Evolutionary conservation across 1,284 basidiomycete genomes (phyloP).

Genomic region (Cronartium ribicola): DNA sequence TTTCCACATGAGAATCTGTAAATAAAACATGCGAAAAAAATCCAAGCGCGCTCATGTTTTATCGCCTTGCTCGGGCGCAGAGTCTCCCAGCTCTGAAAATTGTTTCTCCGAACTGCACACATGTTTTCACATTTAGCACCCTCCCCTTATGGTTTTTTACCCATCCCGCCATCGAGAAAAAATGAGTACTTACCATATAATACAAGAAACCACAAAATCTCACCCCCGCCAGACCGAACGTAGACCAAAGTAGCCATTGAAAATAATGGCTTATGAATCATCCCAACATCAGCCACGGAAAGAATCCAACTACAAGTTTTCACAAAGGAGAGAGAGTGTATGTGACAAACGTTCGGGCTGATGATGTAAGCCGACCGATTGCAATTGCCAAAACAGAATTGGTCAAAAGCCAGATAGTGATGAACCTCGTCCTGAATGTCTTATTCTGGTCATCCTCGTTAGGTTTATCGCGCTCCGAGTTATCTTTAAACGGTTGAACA

Average conservation of each 20-base stretch:
- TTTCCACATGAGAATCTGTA: not conserved
- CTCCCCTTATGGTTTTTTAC: no score
- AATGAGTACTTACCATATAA: constrained; percentile 30
- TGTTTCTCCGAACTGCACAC: constrained; percentile 33
- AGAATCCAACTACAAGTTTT: constrained; percentile 8
- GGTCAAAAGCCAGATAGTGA: constrained; percentile 64
- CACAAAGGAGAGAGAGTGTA: not conserved
- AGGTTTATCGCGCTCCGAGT: constrained; percentile 61
- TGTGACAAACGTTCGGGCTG: constrained; percentile 34
- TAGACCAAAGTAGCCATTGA: constrained; percentile 36
- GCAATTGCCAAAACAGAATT: constrained; percentile 58
- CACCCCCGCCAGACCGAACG: constrained; percentile 25
- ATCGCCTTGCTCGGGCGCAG: constrained; percentile 29
- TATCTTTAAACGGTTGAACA: constrained; percentile 70
- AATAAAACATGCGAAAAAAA: not conserved
- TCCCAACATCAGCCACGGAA: not conserved
- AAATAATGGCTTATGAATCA: constrained; percentile 31
- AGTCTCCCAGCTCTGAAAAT: constrained; percentile 29
- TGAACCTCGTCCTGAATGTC: constrained; percentile 72
- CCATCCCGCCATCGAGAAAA: not conserved
- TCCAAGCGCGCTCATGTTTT: not conserved
- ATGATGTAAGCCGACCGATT: constrained; percentile 25
- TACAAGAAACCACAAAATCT: constrained; percentile 41
- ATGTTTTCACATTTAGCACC: not conserved
- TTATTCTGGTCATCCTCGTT: constrained; percentile 67